Evolutionary conservation across 2,329 filamentous ascomycete genomes (phyloP).

Genomic region (Fusarium gaditjirri): DNA sequence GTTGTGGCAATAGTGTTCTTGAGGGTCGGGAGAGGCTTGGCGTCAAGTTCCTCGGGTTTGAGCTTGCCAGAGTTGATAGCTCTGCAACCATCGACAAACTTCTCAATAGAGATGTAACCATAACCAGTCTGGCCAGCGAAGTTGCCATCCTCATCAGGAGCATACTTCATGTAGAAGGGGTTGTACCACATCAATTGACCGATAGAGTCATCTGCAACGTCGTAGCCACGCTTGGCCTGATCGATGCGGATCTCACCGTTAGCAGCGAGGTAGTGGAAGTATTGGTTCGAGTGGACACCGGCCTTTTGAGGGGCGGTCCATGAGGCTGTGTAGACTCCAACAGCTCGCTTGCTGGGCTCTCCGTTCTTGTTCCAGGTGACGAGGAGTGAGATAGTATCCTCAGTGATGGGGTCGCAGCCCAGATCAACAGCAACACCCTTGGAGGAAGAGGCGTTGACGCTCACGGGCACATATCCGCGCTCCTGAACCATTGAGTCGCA

Average conservation of each 20-base stretch:
- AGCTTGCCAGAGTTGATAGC: slow-evolving; percentile 79
- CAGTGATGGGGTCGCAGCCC: slow-evolving; percentile 82
- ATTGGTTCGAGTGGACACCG: slow-evolving; percentile 96
- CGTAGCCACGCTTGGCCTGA: slow-evolving; percentile 94
- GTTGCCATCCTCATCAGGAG: slow-evolving; percentile 93
- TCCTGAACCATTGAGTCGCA: slow-evolving; percentile 88
- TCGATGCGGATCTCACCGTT: slow-evolving; percentile 89
- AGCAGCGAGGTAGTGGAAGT: slow-evolving; percentile 92
- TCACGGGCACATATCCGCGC: slow-evolving; percentile 77
- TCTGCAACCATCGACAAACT: slow-evolving; percentile 90
- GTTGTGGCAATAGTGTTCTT: slow-evolving; percentile 92
- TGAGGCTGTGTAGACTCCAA: slow-evolving; percentile 90
- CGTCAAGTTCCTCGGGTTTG: slow-evolving; percentile 80
- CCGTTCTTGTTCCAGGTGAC: slow-evolving; percentile 86
- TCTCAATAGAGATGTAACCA: slow-evolving; percentile 94
- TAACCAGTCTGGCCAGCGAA: slow-evolving; percentile 92
- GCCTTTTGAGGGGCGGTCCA: slow-evolving; percentile 95
- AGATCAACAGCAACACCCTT: slow-evolving; percentile 81
- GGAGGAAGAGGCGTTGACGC: slow-evolving; percentile 80
- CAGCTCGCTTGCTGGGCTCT: slow-evolving; percentile 76
- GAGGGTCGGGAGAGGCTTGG: slow-evolving; percentile 83
- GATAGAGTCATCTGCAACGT: slow-evolving; percentile 84
- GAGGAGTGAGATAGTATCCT: slow-evolving; percentile 92
- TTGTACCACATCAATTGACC: slow-evolving; percentile 86
- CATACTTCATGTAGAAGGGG: slow-evolving; percentile 95